These are phyloP conservation scores for Solanum dulcamara DNA, from an alignment of 257 asterid genomes.

Conservation along the genomic window DNA sequence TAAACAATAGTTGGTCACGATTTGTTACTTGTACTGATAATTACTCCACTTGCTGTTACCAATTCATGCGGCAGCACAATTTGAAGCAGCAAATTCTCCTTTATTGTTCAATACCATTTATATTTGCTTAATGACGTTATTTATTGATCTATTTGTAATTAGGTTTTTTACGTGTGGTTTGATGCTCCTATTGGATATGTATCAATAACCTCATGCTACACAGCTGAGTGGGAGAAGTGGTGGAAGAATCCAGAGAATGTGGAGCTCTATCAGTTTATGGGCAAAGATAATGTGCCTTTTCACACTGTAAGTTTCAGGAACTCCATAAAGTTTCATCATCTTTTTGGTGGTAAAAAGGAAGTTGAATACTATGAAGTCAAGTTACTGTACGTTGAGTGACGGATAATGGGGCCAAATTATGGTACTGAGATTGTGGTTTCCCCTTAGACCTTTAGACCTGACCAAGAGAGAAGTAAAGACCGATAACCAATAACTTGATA, in stretches of 20 bases:
- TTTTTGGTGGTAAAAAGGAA: not conserved
- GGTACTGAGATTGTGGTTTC: not conserved
- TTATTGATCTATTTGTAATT: slow-evolving; percentile 8
- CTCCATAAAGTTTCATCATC: not conserved
- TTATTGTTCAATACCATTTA: not conserved
- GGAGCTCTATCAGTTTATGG: slow-evolving; percentile 97
- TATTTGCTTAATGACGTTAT: not conserved
- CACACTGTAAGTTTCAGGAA: slow-evolving; percentile 63
- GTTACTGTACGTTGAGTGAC: not conserved
- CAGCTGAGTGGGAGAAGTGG: slow-evolving; percentile 97
- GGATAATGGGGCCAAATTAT: not conserved
- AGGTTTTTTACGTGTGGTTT: slow-evolving; percentile 99
- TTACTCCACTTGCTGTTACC: not conserved
- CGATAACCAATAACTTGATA: not conserved
- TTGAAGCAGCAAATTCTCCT: not conserved
- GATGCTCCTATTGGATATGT: slow-evolving; percentile 98
- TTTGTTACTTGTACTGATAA: not conserved
- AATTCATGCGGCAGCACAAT: not conserved
- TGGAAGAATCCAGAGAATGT: slow-evolving; percentile 98
- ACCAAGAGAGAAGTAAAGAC: not conserved
- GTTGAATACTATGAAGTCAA: not conserved
- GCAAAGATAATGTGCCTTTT: slow-evolving; percentile 98
- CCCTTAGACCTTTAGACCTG: not conserved
- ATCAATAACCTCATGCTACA: slow-evolving; percentile 90
- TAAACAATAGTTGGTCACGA: not conserved